A percentile compares a stretch with the other conserved stretches of the same genome.
Evolutionary conservation across 768 basidiomycete genomes (phyloP).

Genomic region (Amanita pallidorosea): DNA sequence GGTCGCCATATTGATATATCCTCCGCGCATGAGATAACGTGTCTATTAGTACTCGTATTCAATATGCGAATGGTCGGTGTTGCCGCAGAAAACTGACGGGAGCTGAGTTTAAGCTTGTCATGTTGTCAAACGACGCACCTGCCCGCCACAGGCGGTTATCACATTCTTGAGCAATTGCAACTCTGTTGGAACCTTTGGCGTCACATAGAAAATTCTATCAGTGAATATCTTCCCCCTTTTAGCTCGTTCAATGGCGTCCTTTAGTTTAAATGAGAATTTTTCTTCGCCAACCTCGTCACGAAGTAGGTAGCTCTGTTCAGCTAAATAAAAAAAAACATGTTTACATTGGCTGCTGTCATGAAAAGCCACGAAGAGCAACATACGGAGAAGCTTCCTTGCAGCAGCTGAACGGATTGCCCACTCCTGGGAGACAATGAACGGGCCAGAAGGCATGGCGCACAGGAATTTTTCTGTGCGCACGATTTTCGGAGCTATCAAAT

Average conservation of each 20-base stretch:
- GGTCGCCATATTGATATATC: slow-evolving; percentile 62
- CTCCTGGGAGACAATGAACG: slow-evolving; percentile 48
- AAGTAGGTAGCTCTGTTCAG: slow-evolving; percentile 49
- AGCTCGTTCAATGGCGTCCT: slow-evolving; percentile 49
- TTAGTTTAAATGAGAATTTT: slow-evolving; percentile 57
- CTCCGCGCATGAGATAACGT: slow-evolving; percentile 55
- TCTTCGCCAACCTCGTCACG: slow-evolving; percentile 51
- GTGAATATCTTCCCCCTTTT: slow-evolving; percentile 45
- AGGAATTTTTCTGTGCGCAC: slow-evolving; percentile 86
- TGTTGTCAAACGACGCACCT: slow-evolving; percentile 28
- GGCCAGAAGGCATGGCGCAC: slow-evolving; percentile 55
- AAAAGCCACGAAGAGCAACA: slow-evolving; percentile 15
- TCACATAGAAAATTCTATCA: slow-evolving; percentile 66
- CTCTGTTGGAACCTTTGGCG: slow-evolving; percentile 50
- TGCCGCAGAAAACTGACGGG: slow-evolving; percentile 28
- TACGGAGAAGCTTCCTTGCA: slow-evolving; percentile 52
- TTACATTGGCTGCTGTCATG: not conserved
- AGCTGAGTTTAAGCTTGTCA: not conserved
- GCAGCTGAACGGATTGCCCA: slow-evolving; percentile 61
- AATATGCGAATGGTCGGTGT: slow-evolving; percentile 47
- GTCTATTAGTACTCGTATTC: slow-evolving; percentile 36
- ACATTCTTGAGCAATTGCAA: slow-evolving; percentile 57
- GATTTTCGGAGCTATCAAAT: slow-evolving; percentile 59
- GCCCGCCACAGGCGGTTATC: slow-evolving; percentile 59
- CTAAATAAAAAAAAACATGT: slow-evolving; percentile 25